Base-by-base conservation (phyloP, 2,329 filamentous ascomycete genomes). In the Ophiostoma himal-ulmi region DNA sequence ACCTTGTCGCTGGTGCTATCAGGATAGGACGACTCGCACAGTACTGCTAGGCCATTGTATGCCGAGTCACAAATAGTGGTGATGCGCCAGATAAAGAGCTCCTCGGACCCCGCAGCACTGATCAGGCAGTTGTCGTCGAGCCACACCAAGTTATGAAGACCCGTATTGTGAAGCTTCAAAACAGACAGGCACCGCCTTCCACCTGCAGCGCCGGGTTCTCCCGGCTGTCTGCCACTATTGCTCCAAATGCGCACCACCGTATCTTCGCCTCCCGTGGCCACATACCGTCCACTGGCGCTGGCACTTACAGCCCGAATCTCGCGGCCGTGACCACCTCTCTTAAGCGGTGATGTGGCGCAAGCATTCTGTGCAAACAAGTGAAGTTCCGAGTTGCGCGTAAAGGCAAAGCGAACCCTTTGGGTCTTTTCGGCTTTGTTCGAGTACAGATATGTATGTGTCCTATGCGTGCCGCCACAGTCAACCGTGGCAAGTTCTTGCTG, bases 71-170 rank as follows among this genome's bases (percentile, higher is more conserved):
- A 82, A 7, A 91, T 77, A 13, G 77, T 76, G 66, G 82, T 82
- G 44, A 94, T 78, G 57, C 86, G 85, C 94, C 95, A 99, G 13
- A 94, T 85, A 75, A 90, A 94, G 73, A 98, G 90, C 78, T 99
- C 94, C 78, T 97, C 94, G 72, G 88, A 89, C 0, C 94, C 95
- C 6, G 88, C 93, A 75, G 92, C 94, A 74, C 92, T 97, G 77
- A 98, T 91, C 2, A 99, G 85, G 75, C 90, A 91, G 0, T 82
- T 78, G 1, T 89, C 86, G 54, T 69, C 73, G 1, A 91, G 88
- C 92, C 93, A 98, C 72, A 85, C 85, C 0, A 97, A 81, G 72
- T 89, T 85, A 78, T 97, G 94, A 8, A 98, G 87, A 0, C 94
- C 95, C 0, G 93, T 90, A 1, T 88, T 90, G 77, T 99, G 95